Evolutionary conservation across 805 yeast genomes (phyloP).

Genomic region (Lachancea waltii): DNA sequence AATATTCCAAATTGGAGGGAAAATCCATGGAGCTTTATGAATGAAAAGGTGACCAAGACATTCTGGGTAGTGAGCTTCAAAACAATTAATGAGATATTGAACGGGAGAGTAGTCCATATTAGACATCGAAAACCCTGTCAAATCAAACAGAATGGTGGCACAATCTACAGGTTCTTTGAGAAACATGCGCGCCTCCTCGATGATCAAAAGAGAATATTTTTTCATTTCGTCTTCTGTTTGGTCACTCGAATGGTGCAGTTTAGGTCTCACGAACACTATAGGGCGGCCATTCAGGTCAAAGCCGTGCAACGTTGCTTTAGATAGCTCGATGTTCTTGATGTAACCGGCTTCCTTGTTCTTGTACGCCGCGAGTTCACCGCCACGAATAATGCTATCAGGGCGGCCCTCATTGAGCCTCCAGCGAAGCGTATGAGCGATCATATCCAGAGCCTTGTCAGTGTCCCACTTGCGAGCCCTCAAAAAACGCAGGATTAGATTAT

Average conservation of each 20-base stretch:
- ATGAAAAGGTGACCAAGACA: slow-evolving; percentile 76
- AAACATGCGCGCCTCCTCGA: slow-evolving; percentile 77
- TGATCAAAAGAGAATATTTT: slow-evolving; percentile 63
- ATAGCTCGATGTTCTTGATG: slow-evolving; percentile 40
- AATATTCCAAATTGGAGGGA: slow-evolving; percentile 89
- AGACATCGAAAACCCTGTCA: slow-evolving; percentile 77
- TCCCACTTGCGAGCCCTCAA: slow-evolving; percentile 86
- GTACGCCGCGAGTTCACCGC: slow-evolving; percentile 65
- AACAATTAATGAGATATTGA: slow-evolving; percentile 78
- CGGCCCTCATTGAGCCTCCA: slow-evolving; percentile 66
- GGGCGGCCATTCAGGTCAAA: slow-evolving; percentile 70
- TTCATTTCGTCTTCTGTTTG: slow-evolving; percentile 69
- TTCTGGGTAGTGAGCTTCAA: slow-evolving; percentile 97
- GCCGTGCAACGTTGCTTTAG: slow-evolving; percentile 73
- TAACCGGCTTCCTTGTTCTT: slow-evolving; percentile 40
- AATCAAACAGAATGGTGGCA: slow-evolving; percentile 79
- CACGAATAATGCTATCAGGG: slow-evolving; percentile 54
- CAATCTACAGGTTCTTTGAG: slow-evolving; percentile 71
- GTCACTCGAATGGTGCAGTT: slow-evolving; percentile 61
- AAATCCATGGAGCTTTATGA: slow-evolving; percentile 96
- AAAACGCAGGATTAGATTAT: slow-evolving; percentile 67
- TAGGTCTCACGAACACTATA: slow-evolving; percentile 72
- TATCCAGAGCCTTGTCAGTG: slow-evolving; percentile 55
- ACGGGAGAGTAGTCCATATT: slow-evolving; percentile 93
- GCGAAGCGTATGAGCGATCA: slow-evolving; percentile 64